Evolutionary conservation across 2,329 filamentous ascomycete species (phyloP).

Genomic region (Hypocreales sp.): DNA sequence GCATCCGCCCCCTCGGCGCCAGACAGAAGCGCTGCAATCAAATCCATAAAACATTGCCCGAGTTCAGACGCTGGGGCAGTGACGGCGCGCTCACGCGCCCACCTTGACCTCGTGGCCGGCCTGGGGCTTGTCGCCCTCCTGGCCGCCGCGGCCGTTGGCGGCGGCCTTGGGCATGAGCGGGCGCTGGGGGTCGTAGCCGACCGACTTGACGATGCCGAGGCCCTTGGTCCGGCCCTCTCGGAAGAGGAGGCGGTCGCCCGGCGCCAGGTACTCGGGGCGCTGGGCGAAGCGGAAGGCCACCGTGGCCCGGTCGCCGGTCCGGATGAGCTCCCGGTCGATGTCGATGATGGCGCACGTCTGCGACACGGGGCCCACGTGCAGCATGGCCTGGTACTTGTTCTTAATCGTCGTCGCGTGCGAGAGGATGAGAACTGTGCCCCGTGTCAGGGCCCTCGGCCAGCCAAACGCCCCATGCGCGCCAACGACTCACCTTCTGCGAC

Average conservation of each 20-base stretch:
- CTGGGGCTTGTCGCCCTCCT: slow-evolving; percentile 1
- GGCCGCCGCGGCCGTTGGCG: slow-evolving; percentile 1
- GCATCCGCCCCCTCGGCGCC: too few species aligned
- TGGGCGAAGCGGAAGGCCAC: slow-evolving; percentile 95
- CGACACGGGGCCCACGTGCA: slow-evolving; percentile 86
- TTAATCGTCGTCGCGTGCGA: slow-evolving; percentile 96
- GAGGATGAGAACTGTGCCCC: slow-evolving; percentile 87
- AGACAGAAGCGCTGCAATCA: too few species aligned
- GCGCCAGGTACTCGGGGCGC: slow-evolving; percentile 77
- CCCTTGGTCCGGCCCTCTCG: slow-evolving; percentile 92
- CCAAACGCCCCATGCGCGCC: too few species aligned
- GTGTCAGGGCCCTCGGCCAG: too few species aligned
- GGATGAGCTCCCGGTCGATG: slow-evolving; percentile 88
- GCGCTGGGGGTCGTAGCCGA: slow-evolving; percentile 65
- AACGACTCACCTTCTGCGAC: slow-evolving; percentile 52
- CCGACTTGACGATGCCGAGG: slow-evolving; percentile 78
- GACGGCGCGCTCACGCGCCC: too few species aligned
- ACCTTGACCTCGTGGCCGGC: slow-evolving; percentile 2
- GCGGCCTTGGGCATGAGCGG: slow-evolving; percentile 18
- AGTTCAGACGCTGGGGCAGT: too few species aligned
- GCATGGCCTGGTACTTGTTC: slow-evolving; percentile 92
- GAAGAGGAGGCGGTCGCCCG: slow-evolving; percentile 83
- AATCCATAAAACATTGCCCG: too few species aligned
- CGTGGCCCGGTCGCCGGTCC: slow-evolving; percentile 83
- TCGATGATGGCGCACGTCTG: slow-evolving; percentile 97